Evolutionary conservation across 2,329 filamentous ascomycete genomes (phyloP), one percentile per base, ranked within the genome.

Genomic region (Ambrosiella beaveri): DNA sequence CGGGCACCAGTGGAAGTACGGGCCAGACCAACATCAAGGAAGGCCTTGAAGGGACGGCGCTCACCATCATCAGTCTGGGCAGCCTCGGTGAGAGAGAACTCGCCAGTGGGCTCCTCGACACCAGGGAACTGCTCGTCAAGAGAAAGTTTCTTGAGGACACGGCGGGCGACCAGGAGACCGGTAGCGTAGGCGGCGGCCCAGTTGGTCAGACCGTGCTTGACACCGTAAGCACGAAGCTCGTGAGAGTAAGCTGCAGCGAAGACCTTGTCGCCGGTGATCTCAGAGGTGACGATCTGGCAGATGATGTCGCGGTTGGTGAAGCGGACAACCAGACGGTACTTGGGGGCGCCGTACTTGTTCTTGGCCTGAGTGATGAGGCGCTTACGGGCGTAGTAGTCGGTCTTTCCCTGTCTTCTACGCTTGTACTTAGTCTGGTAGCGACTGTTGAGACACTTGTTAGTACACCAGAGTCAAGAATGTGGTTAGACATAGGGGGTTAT

Each of bases 341-440:
- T 98, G 77, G 93, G 93, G 64, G 93, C 86, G 79, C 95, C 95
- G 86, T 97, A 98, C 86, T 98, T 98, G 88, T 98, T 98, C 88
- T 97, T 98, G 79, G 93, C 93, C 83, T 98, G 93, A 80, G 88
- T 90, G 81, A 97, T 93, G 75, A 98, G 82, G 72, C 93, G 86
- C 88, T 97, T 97, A 75, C 93, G 91, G 73, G 93, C 93, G 76
- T 96, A 97, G 88, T 98, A 98, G 75, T 98, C 93, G 79, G 93
- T 98, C 87, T 98, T 98, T 73, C 93, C 93, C 71, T 85, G 72
- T 67, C 88, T 84, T 76, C 93, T 85, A 74, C 93, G 90, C 82
- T 89, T 93, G 87, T 96, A 98, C 86, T 98, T 98, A 73, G 93
- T 96, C 82, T 98, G 93, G 84, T 86, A 98, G 77, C 93, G 89